Evolutionary conservation across 108 stramenopile genomes (phyloP).

Genomic region (Skeletonema marinoi): DNA sequence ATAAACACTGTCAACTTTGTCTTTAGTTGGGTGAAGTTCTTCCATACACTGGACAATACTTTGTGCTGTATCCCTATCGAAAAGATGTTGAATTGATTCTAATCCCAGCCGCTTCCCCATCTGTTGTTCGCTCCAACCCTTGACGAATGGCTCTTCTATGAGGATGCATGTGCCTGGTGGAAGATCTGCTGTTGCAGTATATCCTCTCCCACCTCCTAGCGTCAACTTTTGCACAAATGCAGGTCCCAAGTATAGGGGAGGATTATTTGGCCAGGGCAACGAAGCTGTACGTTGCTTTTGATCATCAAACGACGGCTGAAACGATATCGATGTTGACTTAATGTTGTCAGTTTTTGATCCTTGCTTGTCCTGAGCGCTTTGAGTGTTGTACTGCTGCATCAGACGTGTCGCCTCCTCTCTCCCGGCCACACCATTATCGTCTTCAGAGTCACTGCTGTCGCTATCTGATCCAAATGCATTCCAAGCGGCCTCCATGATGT

Average conservation of each 20-base stretch:
- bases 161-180: conserved; percentile 72
- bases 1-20: conserved; percentile 49
- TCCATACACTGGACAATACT: conserved; percentile 59
- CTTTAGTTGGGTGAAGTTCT: conserved; percentile 75
- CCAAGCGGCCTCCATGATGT: conserved; percentile 1
- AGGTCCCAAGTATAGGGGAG: conserved; percentile 67
- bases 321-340: not conserved
- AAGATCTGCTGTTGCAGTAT: conserved; percentile 58
- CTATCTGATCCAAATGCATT: conserved; percentile 3
- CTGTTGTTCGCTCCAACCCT: conserved; percentile 72
- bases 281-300: conserved; percentile 15
- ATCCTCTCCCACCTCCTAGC: conserved; percentile 76
- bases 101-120: conserved; percentile 61
- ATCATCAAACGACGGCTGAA: conserved; percentile 27
- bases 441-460: not conserved
- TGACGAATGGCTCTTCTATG: conserved; percentile 66
- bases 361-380: not conserved
- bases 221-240: conserved; percentile 35
- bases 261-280: conserved; percentile 39
- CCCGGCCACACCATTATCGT: not conserved
- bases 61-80: conserved; percentile 45
- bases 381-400: conserved; percentile 1
- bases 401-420: not conserved
- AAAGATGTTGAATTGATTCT: conserved; percentile 59
- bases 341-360: not conserved